Evolutionary conservation across 192 early-diverging fungal genomes (phyloP).

Genomic region (Dimargaris xerosporica): DNA sequence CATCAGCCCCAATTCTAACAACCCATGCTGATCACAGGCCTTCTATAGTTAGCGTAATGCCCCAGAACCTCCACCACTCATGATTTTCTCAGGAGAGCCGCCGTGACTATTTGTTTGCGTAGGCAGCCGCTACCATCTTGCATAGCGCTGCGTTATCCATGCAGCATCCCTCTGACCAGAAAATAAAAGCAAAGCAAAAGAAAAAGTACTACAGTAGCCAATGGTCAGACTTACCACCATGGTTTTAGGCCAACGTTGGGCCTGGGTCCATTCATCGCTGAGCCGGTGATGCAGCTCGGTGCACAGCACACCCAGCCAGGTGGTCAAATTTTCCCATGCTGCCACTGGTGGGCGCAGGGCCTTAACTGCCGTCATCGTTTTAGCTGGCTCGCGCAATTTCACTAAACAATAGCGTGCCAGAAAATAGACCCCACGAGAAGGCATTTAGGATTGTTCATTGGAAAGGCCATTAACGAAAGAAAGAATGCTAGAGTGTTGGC

Average conservation of each 20-base stretch:
- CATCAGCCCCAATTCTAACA: too few species aligned
- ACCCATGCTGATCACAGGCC: too few species aligned
- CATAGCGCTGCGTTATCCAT: not conserved
- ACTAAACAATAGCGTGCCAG: not conserved
- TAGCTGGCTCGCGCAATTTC: slow-evolving; percentile 13
- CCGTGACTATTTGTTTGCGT: not conserved
- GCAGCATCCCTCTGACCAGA: not conserved
- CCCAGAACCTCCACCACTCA: not conserved
- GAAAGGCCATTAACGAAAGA: too few species aligned
- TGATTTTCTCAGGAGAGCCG: not conserved
- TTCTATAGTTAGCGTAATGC: too few species aligned
- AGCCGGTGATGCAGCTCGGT: slow-evolving; percentile 4
- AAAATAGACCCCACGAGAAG: too few species aligned
- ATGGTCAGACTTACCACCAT: not conserved
- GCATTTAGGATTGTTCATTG: too few species aligned
- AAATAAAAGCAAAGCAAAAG: not conserved
- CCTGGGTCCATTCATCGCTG: not conserved
- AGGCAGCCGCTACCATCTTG: not conserved
- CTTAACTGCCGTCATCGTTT: slow-evolving; percentile 23
- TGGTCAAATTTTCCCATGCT: not conserved
- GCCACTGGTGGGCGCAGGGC: slow-evolving; percentile 14
- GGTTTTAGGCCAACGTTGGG: not conserved
- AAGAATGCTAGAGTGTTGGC: too few species aligned
- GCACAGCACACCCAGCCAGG: not conserved
- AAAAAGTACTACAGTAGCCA: not conserved